Percentiles rank a stretch among this genome's conserved stretches.
Conservation (phyloP, 2,329 filamentous ascomycete species). For the Cryoendolithus antarcticus region DNA sequence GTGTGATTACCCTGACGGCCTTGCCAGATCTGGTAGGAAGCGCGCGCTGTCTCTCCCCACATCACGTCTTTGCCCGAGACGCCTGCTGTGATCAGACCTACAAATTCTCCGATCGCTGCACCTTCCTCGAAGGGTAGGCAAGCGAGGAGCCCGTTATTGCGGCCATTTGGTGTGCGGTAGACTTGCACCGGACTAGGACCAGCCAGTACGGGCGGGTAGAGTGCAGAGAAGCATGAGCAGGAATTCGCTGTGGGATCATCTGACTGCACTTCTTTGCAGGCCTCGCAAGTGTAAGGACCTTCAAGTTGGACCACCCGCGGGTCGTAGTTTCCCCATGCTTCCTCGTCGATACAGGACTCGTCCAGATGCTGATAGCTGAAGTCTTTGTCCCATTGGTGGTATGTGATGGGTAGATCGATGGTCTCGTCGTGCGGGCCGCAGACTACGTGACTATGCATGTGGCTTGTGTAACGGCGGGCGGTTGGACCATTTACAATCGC, state of each 20-base stretch:
- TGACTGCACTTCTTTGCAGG: constrained; percentile 38
- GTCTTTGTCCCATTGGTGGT: constrained; percentile 34
- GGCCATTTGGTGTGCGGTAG: constrained; percentile 39
- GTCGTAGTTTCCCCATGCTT: constrained; percentile 38
- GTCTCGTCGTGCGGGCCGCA: constrained; percentile 28
- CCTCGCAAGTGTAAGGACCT: constrained; percentile 26
- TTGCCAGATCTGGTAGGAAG: constrained; percentile 47
- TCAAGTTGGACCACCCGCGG: constrained; percentile 31
- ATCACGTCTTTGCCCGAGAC: constrained; percentile 43
- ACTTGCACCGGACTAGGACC: constrained; percentile 37
- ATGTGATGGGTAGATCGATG: constrained; percentile 34
- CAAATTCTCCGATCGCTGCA: constrained; percentile 42
- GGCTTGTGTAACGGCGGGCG: constrained; percentile 32
- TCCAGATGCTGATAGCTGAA: constrained; percentile 40
- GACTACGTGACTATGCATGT: constrained; percentile 43
- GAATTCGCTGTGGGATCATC: constrained; percentile 37
- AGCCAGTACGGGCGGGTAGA: constrained; percentile 36
- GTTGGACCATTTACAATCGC: constrained; percentile 33
- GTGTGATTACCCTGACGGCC: constrained; percentile 45
- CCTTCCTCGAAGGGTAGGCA: constrained; percentile 39
- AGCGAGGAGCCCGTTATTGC: constrained; percentile 42
- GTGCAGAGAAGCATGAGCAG: constrained; percentile 41
- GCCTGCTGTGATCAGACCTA: constrained; percentile 42
- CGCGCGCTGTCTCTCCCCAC: constrained; percentile 29
- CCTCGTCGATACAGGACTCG: constrained; percentile 37